Evolutionary conservation across 2,329 filamentous ascomycete species (phyloP).

Genomic region (Paecilomyces sp.): DNA sequence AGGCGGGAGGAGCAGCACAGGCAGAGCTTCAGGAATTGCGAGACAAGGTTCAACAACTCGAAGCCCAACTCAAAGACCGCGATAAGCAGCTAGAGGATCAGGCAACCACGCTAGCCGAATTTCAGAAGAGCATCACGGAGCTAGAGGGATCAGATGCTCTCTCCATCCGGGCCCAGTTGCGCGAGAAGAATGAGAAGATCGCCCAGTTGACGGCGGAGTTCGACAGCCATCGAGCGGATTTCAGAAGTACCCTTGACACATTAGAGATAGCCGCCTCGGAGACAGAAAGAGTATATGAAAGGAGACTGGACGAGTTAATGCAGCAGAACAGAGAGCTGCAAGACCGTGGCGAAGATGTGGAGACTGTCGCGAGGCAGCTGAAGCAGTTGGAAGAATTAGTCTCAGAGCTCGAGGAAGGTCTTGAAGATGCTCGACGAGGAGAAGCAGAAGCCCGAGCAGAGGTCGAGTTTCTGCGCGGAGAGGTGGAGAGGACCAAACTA

Average conservation of each 20-base stretch:
- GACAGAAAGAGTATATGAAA: conserved; percentile 87
- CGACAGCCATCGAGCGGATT: conserved; percentile 89
- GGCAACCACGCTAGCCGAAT: conserved; percentile 71
- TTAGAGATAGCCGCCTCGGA: conserved; percentile 92
- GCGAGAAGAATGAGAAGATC: conserved; percentile 97
- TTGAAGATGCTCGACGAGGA: conserved; percentile 88
- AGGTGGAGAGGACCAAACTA: conserved; percentile 83
- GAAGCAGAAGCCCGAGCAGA: conserved; percentile 94
- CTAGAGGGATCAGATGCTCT: conserved; percentile 69
- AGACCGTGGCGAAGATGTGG: conserved; percentile 79
- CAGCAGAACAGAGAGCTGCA: conserved; percentile 76
- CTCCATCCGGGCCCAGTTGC: conserved; percentile 72
- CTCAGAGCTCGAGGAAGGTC: conserved; percentile 89
- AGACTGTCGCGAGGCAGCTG: conserved; percentile 80
- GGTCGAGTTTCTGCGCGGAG: conserved; percentile 88
- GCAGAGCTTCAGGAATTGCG: conserved; percentile 42
- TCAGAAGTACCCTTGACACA: conserved; percentile 93
- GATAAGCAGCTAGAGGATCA: conserved; percentile 88
- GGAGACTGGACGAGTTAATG: conserved; percentile 53
- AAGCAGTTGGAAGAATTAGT: conserved; percentile 95
- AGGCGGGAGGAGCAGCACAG: conserved; percentile 13
- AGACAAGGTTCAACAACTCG: conserved; percentile 67
- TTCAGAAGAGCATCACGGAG: conserved; percentile 82
- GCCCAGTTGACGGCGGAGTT: conserved; percentile 89
- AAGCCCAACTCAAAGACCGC: conserved; percentile 69